These are phyloP conservation scores for Arabis hirsuta DNA, from an alignment of 345 rosid genomes.

Conservation along the genomic window DNA sequence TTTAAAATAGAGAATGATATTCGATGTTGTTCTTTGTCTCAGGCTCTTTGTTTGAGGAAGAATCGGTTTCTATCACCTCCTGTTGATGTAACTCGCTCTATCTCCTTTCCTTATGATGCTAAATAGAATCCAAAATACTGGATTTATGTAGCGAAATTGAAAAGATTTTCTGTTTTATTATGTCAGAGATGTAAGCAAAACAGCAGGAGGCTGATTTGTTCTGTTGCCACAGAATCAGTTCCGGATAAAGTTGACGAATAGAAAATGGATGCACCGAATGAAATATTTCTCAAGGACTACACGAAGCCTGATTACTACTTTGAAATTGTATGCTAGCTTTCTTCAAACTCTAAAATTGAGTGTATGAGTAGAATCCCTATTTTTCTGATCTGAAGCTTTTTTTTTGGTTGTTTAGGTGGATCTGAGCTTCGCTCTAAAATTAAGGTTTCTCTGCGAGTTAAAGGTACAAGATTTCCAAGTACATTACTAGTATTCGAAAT, in stretches of 20 bases:
- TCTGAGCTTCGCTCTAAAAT: constrained; percentile 76
- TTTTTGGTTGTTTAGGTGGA: constrained; percentile 64
- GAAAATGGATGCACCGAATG: constrained; percentile 83
- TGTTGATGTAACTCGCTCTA: constrained; percentile 52
- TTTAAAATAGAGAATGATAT: neutral
- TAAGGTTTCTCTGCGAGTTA: constrained; percentile 68
- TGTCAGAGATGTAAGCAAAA: constrained; percentile 62
- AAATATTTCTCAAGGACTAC: constrained; percentile 93
- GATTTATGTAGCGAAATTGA: constrained; percentile 30
- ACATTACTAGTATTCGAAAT: neutral
- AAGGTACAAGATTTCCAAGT: too few species aligned
- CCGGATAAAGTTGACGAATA: constrained; percentile 68
- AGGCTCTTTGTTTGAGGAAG: constrained; percentile 58
- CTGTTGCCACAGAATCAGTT: constrained; percentile 67
- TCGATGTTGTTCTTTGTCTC: constrained; percentile 9
- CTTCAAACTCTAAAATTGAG: constrained; percentile 2
- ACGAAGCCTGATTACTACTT: constrained; percentile 91
- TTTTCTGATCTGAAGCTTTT: constrained; percentile 32
- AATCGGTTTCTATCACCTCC: constrained; percentile 44
- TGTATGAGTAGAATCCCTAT: neutral
- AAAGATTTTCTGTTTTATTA: constrained; percentile 21
- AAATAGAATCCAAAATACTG: neutral
- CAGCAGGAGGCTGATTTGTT: constrained; percentile 67
- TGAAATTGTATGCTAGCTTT: constrained; percentile 58
- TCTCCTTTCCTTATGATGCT: constrained; percentile 18